phyloP scores from a whole-genome alignment of 257 asterid species.

The Paraleonurus japonicus region DNA sequence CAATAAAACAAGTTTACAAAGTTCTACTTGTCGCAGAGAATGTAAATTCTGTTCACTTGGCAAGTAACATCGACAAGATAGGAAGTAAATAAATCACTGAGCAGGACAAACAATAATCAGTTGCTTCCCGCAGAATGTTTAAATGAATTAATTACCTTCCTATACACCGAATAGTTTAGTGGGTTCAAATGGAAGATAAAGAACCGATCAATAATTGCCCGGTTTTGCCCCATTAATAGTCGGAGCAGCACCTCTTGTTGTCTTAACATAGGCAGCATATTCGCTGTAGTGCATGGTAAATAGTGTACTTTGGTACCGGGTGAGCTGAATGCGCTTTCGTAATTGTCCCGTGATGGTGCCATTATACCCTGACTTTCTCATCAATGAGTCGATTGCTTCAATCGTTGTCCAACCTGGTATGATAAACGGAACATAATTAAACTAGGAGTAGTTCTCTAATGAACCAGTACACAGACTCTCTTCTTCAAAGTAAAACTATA shows the following conservation, averaged over 20 bases:
- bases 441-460: too few species aligned
- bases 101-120: slow-evolving; percentile 23
- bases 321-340: slow-evolving; percentile 54
- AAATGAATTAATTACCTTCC: slow-evolving; percentile 30
- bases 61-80: slow-evolving; percentile 3
- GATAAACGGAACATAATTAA: neutral
- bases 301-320: slow-evolving; percentile 89
- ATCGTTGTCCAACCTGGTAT: slow-evolving; percentile 66
- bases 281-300: slow-evolving; percentile 77
- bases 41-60: neutral
- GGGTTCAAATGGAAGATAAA: slow-evolving; percentile 28
- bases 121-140: slow-evolving; percentile 18
- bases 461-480: too few species aligned
- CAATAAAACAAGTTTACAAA: slow-evolving; percentile 18
- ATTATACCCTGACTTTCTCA: slow-evolving; percentile 75
- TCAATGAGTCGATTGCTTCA: slow-evolving; percentile 83
- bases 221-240: slow-evolving; percentile 65
- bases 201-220: slow-evolving; percentile 33
- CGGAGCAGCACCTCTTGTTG: slow-evolving; percentile 76
- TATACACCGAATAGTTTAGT: slow-evolving; percentile 21
- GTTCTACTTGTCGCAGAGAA: neutral
- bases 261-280: slow-evolving; percentile 68
- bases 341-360: slow-evolving; percentile 62
- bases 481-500: too few species aligned
- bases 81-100: slow-evolving; percentile 8